Conservation (phyloP, 2,329 filamentous ascomycete species). For the Phaeosphaeria sp. region DNA sequence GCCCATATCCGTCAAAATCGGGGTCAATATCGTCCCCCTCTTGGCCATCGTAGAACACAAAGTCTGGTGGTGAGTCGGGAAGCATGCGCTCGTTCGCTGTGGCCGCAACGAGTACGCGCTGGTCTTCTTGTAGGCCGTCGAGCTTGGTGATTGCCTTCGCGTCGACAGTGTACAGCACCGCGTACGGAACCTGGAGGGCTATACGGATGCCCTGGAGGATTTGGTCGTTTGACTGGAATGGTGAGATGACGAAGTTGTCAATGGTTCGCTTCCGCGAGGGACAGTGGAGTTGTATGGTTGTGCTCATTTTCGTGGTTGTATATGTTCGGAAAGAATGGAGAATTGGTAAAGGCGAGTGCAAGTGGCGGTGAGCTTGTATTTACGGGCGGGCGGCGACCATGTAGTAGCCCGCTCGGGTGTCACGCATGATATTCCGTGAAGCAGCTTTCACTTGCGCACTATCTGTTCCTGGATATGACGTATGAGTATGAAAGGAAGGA, state of each 20-base stretch:
- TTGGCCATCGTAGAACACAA: slow-evolving; percentile 12
- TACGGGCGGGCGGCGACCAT: neutral
- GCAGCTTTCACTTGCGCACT: neutral
- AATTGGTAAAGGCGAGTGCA: neutral
- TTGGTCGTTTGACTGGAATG: slow-evolving; percentile 15
- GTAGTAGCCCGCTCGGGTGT: neutral
- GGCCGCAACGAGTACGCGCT: slow-evolving; percentile 15
- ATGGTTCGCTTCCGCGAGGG: slow-evolving; percentile 10
- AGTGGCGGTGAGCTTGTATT: neutral
- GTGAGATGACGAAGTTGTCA: slow-evolving; percentile 13
- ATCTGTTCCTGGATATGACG: neutral
- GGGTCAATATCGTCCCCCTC: slow-evolving; percentile 13
- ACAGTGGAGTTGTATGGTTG: slow-evolving; percentile 12
- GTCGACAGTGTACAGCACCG: slow-evolving; percentile 13
- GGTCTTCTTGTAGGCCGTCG: slow-evolving; percentile 12
- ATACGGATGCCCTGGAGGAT: slow-evolving; percentile 17
- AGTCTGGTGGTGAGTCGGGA: slow-evolving; percentile 10
- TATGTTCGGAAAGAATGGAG: neutral
- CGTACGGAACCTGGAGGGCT: slow-evolving; percentile 12
- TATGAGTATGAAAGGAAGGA: neutral
- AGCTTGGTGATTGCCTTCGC: slow-evolving; percentile 13
- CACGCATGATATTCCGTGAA: neutral
- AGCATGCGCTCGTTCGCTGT: slow-evolving; percentile 7
- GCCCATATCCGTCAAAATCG: slow-evolving; percentile 4
- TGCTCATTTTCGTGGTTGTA: neutral